Evolutionary conservation across 352 stramenopile species (phyloP), one percentile per base, ranked within the genome.

Genomic region (Phytophthora fragariae): DNA sequence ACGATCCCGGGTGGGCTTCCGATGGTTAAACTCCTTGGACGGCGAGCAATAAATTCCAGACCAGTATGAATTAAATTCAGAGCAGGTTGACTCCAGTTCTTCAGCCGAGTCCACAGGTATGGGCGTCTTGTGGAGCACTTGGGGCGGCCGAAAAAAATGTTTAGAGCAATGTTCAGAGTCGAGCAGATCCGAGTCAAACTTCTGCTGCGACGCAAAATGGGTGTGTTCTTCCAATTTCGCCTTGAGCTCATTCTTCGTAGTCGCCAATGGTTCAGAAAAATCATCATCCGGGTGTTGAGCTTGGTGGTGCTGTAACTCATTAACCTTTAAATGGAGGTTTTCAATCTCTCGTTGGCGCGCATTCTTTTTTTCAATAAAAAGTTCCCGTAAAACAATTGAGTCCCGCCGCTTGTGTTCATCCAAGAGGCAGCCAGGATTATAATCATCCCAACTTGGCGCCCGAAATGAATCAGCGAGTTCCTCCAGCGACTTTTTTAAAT

Each of bases 351-450:
- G 41, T 19, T 50, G 41, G 15, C 41, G 41, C 41, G 17, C 14
- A 21, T 50, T 50, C 41, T n/a, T 21, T 50, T 50, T 50, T 19
- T 21, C 12, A 7, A 21, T 0, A 11, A 50, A 50, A 50, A 50
- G 17, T 7, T 50, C 41, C 8, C 41, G 41, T n/a, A 59, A 17
- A 46, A 59, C 10, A 59, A 21, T 44, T 2, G 29, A 44, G 31
- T 59, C 53, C 8, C 27, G 27, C 29, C 53, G 53, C 53, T 59
- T 59, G 24, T 59, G 53, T 15, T 59, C 53, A 10, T 59, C 31
- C 5, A 59, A 10, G 5, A 59, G 2, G 9, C 29, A 59, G n/a
- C 54, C 54, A 5, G 31, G 29, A 8, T 59, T 59, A 7, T 46
- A 24, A 15, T 58, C 9, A 8, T 27, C n/a, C 15, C 5, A 11